Percentiles rank a stretch among this genome's conserved stretches.
These are phyloP conservation scores for Pholiota microspora DNA, from an alignment of 768 basidiomycete species.

Conservation along the genomic window DNA sequence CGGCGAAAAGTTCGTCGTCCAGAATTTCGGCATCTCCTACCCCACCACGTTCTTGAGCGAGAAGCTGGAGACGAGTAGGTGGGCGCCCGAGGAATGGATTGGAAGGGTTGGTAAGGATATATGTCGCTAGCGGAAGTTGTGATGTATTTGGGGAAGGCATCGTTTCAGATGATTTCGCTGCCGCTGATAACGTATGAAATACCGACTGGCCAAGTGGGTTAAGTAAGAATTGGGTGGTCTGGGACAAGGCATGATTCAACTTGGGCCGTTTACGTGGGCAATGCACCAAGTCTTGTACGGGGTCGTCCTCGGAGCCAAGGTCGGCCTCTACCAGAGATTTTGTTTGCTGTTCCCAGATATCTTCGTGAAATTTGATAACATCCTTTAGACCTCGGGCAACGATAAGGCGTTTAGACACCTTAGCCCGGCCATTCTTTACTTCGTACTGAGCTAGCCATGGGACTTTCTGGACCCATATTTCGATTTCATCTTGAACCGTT, in stretches of 20 bases:
- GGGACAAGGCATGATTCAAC: slow-evolving; percentile 31
- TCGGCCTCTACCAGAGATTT: slow-evolving; percentile 39
- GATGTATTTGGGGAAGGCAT: slow-evolving; percentile 10
- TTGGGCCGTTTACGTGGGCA: slow-evolving; percentile 24
- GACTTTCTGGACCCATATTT: slow-evolving; percentile 57
- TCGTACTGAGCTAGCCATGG: slow-evolving; percentile 71
- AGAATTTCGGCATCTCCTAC: slow-evolving; percentile 44
- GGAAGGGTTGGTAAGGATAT: slow-evolving; percentile 49
- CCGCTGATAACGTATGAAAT: slow-evolving; percentile 3
- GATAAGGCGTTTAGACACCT: slow-evolving; percentile 58
- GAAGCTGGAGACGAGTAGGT: slow-evolving; percentile 68
- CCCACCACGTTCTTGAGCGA: slow-evolving; percentile 58
- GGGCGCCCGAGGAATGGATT: slow-evolving; percentile 25
- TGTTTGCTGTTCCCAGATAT: slow-evolving; percentile 48
- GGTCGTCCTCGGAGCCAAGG: slow-evolving; percentile 26
- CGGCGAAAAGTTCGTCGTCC: slow-evolving; percentile 72
- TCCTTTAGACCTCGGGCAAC: slow-evolving; percentile 71
- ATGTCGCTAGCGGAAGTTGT: slow-evolving; percentile 41
- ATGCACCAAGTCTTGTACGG: slow-evolving; percentile 3
- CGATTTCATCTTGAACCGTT: slow-evolving; percentile 56
- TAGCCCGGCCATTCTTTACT: slow-evolving; percentile 50
- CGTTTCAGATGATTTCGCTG: slow-evolving; percentile 8
- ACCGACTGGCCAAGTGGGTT: slow-evolving; percentile 46
- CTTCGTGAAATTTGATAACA: slow-evolving; percentile 65
- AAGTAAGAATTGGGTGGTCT: slow-evolving; percentile 56